A percentile compares a stretch with the other conserved stretches of the same genome.
Evolutionary conservation across 768 basidiomycete genomes (phyloP).

Genomic region (Zangia roseola): DNA sequence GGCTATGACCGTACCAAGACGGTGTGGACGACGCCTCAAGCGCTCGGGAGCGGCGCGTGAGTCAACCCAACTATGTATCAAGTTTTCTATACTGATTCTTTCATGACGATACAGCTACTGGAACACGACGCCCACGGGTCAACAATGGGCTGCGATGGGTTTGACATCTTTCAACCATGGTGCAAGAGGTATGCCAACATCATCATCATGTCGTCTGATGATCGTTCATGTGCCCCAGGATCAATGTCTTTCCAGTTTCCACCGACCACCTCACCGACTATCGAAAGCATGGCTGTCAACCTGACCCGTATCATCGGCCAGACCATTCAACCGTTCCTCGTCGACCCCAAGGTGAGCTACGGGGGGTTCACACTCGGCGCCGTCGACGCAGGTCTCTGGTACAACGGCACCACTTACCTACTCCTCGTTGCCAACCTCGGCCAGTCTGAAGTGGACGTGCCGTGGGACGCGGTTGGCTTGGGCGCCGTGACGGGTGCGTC

Average conservation of each 20-base stretch:
- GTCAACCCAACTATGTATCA: not conserved
- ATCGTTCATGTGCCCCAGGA: constrained; percentile 13
- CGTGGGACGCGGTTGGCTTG: constrained; percentile 21
- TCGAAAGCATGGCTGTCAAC: constrained; percentile 18
- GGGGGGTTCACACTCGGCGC: constrained; percentile 11
- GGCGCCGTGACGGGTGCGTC: constrained; percentile 10
- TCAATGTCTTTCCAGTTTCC: constrained; percentile 30
- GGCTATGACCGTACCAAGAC: constrained; percentile 66
- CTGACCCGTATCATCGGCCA: constrained; percentile 7
- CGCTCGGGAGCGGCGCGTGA: constrained; percentile 54
- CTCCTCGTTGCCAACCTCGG: constrained; percentile 19
- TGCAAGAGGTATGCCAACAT: constrained; percentile 17
- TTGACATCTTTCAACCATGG: constrained; percentile 28
- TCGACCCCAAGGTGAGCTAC: constrained; percentile 5
- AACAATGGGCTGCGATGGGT: constrained; percentile 25
- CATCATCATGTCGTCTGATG: not conserved
- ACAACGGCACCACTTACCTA: constrained; percentile 21
- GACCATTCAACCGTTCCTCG: constrained; percentile 23
- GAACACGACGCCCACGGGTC: constrained; percentile 28
- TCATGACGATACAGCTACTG: constrained; percentile 21
- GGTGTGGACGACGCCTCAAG: constrained; percentile 79
- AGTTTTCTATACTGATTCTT: not conserved
- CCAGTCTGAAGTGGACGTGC: constrained; percentile 3
- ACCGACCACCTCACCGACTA: constrained; percentile 22
- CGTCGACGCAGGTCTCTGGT: constrained; percentile 27